These are phyloP conservation scores for Pyrus hybrid DNA, from an alignment of 331 rosid genomes.

Conservation along the genomic window DNA sequence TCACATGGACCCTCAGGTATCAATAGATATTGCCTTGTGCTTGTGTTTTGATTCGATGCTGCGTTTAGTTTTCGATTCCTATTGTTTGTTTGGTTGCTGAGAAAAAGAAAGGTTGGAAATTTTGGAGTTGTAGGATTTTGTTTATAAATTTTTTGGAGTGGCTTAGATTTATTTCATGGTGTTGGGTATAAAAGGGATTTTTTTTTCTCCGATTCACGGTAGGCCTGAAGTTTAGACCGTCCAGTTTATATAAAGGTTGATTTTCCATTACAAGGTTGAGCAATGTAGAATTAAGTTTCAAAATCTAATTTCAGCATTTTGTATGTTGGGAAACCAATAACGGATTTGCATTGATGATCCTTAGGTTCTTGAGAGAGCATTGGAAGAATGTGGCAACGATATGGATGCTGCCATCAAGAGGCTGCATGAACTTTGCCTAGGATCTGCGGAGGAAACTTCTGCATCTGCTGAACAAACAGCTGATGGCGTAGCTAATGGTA, in stretches of 20 bases:
- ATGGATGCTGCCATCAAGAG: slow-evolving; percentile 73
- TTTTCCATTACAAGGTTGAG: not conserved
- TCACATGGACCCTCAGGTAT: slow-evolving; percentile 73
- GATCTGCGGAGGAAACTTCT: slow-evolving; percentile 27
- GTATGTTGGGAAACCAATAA: not conserved
- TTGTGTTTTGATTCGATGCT: not conserved
- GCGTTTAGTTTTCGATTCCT: not conserved
- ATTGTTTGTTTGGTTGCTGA: not conserved
- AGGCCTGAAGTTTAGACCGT: not conserved
- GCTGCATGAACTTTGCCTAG: slow-evolving; percentile 53
- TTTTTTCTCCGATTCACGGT: not conserved
- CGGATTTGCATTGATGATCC: not conserved
- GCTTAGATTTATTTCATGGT: not conserved
- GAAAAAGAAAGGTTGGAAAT: not conserved
- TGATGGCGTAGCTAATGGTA: slow-evolving; percentile 41
- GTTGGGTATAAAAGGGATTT: not conserved
- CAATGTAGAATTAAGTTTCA: not conserved
- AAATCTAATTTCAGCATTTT: not conserved
- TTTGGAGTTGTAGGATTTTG: not conserved
- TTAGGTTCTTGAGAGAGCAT: slow-evolving; percentile 67
- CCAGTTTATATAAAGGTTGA: not conserved
- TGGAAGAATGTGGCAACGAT: slow-evolving; percentile 69
- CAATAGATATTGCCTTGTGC: no score
- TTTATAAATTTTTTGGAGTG: not conserved
- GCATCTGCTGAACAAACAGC: slow-evolving; percentile 21